A percentile compares a stretch with the other conserved stretches of the same genome.
Evolutionary conservation across 371 early-diverging fungal species (phyloP).

Genomic region (Syncephalastrum sp.): DNA sequence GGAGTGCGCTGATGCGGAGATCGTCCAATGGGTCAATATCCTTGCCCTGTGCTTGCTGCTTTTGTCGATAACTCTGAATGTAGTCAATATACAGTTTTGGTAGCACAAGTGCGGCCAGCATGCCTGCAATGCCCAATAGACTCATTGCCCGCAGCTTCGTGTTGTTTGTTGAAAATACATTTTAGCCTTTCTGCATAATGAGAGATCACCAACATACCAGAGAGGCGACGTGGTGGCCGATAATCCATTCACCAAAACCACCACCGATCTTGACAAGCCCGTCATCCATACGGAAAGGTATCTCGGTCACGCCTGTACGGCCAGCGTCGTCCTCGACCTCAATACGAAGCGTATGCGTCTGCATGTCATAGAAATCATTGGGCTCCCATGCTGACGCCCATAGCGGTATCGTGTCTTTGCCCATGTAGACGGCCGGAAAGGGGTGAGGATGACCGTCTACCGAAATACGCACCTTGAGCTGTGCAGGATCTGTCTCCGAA

Average conservation of each 20-base stretch:
- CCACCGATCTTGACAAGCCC: constrained; percentile 57
- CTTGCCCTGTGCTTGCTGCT: constrained; percentile 22
- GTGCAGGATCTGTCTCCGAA: constrained; percentile 29
- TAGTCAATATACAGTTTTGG: constrained; percentile 36
- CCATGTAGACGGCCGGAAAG: constrained; percentile 34
- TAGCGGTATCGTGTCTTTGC: constrained; percentile 58
- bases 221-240: constrained; percentile 54
- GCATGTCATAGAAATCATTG: constrained; percentile 54
- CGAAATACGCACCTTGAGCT: constrained; percentile 48
- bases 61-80: constrained; percentile 14
- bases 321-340: constrained; percentile 56
- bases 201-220: constrained; percentile 30
- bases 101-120: constrained; percentile 17
- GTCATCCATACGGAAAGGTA: constrained; percentile 65
- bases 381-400: constrained; percentile 78
- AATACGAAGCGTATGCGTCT: constrained; percentile 60
- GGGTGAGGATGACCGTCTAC: constrained; percentile 43
- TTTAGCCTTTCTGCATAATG: background rate
- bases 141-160: constrained; percentile 25
- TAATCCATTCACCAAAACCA: constrained; percentile 75
- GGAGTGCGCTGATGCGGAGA: constrained; percentile 7
- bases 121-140: constrained; percentile 15
- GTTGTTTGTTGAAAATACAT: background rate
- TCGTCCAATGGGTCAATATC: constrained; percentile 7
- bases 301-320: constrained; percentile 30